Evolutionary conservation across 176 grass and related monocot species (phyloP).

Genomic region (Bolboschoenus planiculmis): DNA sequence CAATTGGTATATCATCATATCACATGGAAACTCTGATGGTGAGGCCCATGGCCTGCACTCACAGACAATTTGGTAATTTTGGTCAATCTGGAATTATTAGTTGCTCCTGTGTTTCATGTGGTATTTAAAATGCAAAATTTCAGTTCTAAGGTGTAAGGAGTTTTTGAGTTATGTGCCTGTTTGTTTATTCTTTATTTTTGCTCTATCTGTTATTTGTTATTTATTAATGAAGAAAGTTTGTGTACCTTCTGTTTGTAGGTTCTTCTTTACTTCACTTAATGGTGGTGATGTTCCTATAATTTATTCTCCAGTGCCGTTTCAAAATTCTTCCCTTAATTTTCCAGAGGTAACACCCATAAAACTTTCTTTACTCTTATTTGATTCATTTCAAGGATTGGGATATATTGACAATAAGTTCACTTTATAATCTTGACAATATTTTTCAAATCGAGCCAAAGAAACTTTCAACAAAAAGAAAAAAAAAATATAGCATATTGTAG

Average conservation of each 20-base stretch:
- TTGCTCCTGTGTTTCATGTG: background rate
- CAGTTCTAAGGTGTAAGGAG: background rate
- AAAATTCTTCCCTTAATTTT: slow-evolving; percentile 63
- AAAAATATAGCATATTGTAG: background rate
- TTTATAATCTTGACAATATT: background rate
- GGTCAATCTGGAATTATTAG: background rate
- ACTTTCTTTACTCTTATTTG: background rate
- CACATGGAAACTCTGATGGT: background rate
- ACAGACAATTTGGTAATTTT: background rate
- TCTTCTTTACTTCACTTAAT: slow-evolving; percentile 49
- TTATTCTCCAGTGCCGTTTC: slow-evolving; percentile 65
- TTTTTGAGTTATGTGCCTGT: background rate
- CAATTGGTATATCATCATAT: background rate
- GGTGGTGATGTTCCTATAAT: slow-evolving; percentile 60
- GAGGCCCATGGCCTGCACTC: background rate
- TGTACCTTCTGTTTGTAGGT: slow-evolving; percentile 38
- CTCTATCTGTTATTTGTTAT: background rate
- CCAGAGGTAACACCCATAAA: slow-evolving; percentile 43
- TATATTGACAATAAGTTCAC: background rate
- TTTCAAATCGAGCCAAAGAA: background rate
- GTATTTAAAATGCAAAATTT: background rate
- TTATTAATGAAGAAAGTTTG: slow-evolving; percentile 1
- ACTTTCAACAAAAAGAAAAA: background rate
- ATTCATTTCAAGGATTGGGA: background rate
- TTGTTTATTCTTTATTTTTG: background rate